These are phyloP conservation scores for Paspalum vaginatum DNA, from an alignment of 176 grass and related monocot genomes.

Conservation along the genomic window DNA sequence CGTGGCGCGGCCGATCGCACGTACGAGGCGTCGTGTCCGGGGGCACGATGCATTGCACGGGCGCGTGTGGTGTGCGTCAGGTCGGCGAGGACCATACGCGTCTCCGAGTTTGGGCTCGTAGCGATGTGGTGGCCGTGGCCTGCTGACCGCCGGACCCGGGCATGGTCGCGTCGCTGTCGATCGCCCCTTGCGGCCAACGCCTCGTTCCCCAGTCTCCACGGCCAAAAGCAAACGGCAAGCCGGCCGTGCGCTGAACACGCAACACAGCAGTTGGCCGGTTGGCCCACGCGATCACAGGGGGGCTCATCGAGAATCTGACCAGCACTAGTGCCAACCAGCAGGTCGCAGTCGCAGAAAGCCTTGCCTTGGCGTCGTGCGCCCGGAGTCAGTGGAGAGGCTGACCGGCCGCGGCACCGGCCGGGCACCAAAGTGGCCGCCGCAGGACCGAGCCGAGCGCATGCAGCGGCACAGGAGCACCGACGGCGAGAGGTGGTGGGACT, in stretches of 20 bases:
- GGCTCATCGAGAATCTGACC: background rate
- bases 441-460: background rate
- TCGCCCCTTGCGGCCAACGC: too few relatives aligned
- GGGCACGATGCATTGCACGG: background rate
- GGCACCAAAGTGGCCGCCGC: background rate
- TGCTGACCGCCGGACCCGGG: too few relatives aligned
- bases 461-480: background rate
- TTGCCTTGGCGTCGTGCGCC: constrained; percentile 5
- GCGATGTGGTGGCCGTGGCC: background rate
- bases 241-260: too few relatives aligned
- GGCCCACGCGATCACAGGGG: too few relatives aligned
- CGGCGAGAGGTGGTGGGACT: background rate
- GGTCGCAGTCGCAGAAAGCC: constrained; percentile 16
- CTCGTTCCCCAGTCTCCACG: too few relatives aligned
- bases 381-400: background rate
- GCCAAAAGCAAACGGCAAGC: too few relatives aligned
- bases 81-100: background rate
- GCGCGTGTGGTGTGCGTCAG: background rate
- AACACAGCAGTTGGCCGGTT: too few relatives aligned
- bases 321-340: background rate
- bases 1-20: background rate
- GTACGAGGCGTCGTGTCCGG: constrained; percentile 1
- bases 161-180: too few relatives aligned
- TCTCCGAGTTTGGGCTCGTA: background rate
- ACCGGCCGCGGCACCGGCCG: background rate